Conservation (phyloP, 768 basidiomycete species). For the Tricholoma matsutake region DNA sequence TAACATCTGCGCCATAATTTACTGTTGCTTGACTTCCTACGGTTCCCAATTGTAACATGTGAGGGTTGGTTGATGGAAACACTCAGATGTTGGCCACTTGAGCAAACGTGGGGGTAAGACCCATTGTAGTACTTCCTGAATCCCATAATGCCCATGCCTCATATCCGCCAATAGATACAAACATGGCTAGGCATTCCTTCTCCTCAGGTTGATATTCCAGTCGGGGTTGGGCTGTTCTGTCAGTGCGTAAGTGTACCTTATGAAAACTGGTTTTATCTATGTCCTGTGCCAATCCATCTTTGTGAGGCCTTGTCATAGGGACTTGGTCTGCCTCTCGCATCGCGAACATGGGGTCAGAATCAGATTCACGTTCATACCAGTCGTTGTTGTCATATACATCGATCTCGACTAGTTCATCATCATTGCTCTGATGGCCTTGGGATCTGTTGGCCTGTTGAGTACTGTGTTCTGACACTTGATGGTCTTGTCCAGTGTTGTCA, state of each 20-base stretch:
- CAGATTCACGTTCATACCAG: neutral
- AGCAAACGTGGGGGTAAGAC: slow-evolving; percentile 10
- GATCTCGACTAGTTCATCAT: neutral
- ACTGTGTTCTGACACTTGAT: neutral
- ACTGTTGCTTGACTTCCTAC: slow-evolving; percentile 22
- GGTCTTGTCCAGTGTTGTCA: neutral
- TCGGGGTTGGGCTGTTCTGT: neutral
- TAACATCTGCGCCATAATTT: too few relatives aligned
- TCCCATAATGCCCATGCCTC: slow-evolving; percentile 22
- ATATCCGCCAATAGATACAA: slow-evolving; percentile 6
- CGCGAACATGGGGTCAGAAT: neutral
- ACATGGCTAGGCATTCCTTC: slow-evolving; percentile 1
- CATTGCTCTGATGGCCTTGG: neutral
- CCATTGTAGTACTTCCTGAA: slow-evolving; percentile 19
- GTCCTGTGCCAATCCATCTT: too few relatives aligned
- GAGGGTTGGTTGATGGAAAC: slow-evolving; percentile 9
- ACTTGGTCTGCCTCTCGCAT: neutral
- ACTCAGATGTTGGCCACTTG: slow-evolving; percentile 11
- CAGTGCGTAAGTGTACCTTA: too few relatives aligned
- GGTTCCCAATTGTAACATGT: slow-evolving; percentile 29
- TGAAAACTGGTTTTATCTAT: too few relatives aligned
- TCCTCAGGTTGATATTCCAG: neutral
- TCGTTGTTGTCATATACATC: too few relatives aligned
- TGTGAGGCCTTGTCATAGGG: neutral
- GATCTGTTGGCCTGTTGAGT: neutral